Base-by-base conservation (phyloP, 2,329 filamentous ascomycete genomes). In the Aspergillus latus region DNA sequence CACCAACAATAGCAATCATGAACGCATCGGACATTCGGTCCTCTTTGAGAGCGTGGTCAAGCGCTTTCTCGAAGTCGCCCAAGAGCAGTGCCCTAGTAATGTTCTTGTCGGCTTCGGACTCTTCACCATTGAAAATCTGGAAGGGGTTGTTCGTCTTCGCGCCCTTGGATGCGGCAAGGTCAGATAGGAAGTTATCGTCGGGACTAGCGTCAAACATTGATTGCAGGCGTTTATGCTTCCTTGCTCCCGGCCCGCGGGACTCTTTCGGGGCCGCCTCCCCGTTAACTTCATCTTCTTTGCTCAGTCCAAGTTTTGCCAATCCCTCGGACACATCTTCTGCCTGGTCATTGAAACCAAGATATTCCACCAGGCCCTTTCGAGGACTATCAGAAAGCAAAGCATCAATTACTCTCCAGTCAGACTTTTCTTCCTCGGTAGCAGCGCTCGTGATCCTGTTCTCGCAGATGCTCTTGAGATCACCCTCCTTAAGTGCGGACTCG, bases 1-100 rank as follows among this genome's bases (percentile, higher is more conserved):
- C 94, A 57, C 94, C 92, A 67, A 92, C 97, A 67, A 97, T 96
- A 46, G 95, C 94, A 70, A 99, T 93, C 79, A 99, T 91, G 76
- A 99, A 96, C 39, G 94, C 94, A 76, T 99, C 94, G 0, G 94
- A 94, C 71, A 97, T 86, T 52, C 92, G 87, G 62, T 95, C 87
- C 73, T 97, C 91, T 67, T 90, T 87, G 13, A 99, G 78, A 66
- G 92, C 96, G 50, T 96, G 85, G 55, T 95, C 89, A 56, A 96
- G 87, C 15, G 94, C 94, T 70, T 89, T 89, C 56, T 92, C 86
- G 67, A 99, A 99, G 62, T 95, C 85, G 6, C 94, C 94, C 8
- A 97, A 81, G 78, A 97, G 89, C 57, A 99, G 77, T 32, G 93
- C 89, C 66, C 85, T 88, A 3, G 94, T 97, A 61, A 99, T 92